phyloP scores from a whole-genome alignment of 208 protist species.

The Lotmaria passim region DNA sequence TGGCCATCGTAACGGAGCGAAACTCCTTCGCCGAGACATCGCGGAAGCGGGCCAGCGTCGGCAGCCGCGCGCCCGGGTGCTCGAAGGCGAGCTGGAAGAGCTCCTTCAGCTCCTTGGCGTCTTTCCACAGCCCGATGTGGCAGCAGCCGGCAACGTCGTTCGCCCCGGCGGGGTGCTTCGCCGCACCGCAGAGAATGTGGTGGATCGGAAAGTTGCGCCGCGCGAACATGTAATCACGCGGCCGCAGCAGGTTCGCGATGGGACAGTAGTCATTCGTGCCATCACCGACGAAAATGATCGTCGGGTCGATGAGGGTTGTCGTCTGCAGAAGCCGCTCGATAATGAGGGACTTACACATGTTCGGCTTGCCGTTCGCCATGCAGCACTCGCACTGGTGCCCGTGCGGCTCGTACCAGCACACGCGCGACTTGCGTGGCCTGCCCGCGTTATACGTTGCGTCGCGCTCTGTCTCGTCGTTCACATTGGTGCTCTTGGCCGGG shows the following conservation, averaged over 20 bases:
- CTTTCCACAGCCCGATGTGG: constrained; percentile 70
- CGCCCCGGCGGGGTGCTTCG: constrained; percentile 1
- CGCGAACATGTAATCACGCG: constrained; percentile 82
- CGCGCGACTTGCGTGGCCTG: constrained; percentile 48
- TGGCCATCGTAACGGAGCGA: constrained; percentile 61
- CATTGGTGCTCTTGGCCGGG: constrained; percentile 18
- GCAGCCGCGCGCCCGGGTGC: constrained; percentile 55
- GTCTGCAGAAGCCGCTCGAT: constrained; percentile 77
- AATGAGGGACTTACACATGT: constrained; percentile 89
- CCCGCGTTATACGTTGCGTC: constrained; percentile 50
- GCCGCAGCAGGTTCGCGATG: constrained; percentile 74
- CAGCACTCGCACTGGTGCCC: constrained; percentile 76
- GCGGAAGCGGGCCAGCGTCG: constrained; percentile 79
- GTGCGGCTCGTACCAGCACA: constrained; percentile 81
- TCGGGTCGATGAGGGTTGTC: constrained; percentile 82
- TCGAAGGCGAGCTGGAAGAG: constrained; percentile 60
- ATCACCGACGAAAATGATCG: constrained; percentile 88
- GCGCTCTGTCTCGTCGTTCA: constrained; percentile 59
- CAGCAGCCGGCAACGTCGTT: constrained; percentile 69
- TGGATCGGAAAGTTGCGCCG: constrained; percentile 70
- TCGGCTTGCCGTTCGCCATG: constrained; percentile 48
- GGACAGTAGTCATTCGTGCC: constrained; percentile 89
- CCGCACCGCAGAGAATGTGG: constrained; percentile 41
- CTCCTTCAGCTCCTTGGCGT: constrained; percentile 64
- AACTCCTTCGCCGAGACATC: constrained; percentile 73